These are phyloP conservation scores for Termitomyces sp. DNA, from an alignment of 768 basidiomycete genomes.

Conservation along the genomic window DNA sequence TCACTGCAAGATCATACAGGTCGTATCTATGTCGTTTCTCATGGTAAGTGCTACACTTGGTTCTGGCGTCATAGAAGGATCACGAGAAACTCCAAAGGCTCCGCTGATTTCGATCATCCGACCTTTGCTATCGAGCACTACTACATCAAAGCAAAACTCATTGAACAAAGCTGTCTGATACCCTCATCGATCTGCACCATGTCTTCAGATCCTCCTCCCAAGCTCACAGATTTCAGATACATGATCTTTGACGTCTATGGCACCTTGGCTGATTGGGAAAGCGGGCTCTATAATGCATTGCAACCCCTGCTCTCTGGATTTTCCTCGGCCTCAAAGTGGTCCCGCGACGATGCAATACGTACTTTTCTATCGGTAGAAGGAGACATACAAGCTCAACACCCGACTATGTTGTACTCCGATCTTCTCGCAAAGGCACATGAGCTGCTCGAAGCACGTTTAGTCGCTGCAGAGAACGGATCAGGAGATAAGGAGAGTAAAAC, in stretches of 20 bases:
- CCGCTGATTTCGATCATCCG: background rate
- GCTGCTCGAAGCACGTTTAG: slow-evolving; percentile 33
- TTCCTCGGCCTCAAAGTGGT: slow-evolving; percentile 38
- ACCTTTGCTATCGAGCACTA: background rate
- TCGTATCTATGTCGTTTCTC: background rate
- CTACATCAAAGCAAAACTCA: background rate
- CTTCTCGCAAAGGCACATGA: slow-evolving; percentile 51
- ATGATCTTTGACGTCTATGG: slow-evolving; percentile 79
- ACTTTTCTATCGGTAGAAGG: slow-evolving; percentile 52
- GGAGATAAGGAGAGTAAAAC: slow-evolving; percentile 9
- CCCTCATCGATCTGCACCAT: background rate
- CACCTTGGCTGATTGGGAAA: slow-evolving; percentile 79
- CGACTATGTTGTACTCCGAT: slow-evolving; percentile 56
- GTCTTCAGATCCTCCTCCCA: slow-evolving; percentile 10
- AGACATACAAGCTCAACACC: slow-evolving; percentile 56
- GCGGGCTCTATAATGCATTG: slow-evolving; percentile 55
- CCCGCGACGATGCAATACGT: slow-evolving; percentile 47
- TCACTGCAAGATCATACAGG: background rate
- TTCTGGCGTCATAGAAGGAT: background rate
- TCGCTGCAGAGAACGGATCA: slow-evolving; percentile 24
- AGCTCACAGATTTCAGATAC: slow-evolving; percentile 44
- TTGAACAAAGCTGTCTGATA: background rate
- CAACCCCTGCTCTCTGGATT: slow-evolving; percentile 47
- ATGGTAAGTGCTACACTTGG: background rate
- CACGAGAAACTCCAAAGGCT: background rate